Conservation (phyloP, 2,329 filamentous ascomycete genomes). For the Arthrobotrys megalospora region DNA sequence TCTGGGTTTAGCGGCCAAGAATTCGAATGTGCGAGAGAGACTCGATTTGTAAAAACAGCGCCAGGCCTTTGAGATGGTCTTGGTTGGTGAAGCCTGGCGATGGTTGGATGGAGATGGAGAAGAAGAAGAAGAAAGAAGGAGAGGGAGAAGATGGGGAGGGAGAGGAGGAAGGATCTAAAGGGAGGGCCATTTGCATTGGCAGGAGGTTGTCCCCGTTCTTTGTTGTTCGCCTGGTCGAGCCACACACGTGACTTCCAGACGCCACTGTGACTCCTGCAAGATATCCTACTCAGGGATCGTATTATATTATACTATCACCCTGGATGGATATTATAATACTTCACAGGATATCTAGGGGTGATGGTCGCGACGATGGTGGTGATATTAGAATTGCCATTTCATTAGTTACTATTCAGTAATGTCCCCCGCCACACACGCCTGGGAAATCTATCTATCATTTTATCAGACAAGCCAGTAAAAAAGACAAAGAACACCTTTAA, state of each 20-base stretch:
- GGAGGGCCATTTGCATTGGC: neutral
- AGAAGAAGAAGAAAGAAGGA: neutral
- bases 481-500: slow-evolving; percentile 10
- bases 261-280: neutral
- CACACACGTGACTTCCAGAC: neutral
- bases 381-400: neutral
- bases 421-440: slow-evolving; percentile 1
- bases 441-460: slow-evolving; percentile 37
- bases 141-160: neutral
- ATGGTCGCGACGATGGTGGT: too few species aligned
- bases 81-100: neutral
- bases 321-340: too few species aligned
- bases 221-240: slow-evolving; percentile 14
- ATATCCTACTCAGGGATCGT: too few species aligned
- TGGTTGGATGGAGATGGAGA: neutral
- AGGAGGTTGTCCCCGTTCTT: slow-evolving; percentile 10
- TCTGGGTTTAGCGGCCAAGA: slow-evolving; percentile 21
- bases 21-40: slow-evolving; percentile 1
- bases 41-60: slow-evolving; percentile 1
- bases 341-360: too few species aligned
- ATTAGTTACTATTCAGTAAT: slow-evolving; percentile 9
- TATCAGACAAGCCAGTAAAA: slow-evolving; percentile 32
- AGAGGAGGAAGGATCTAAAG: neutral
- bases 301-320: too few species aligned
- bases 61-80: neutral